These are phyloP conservation scores for Hymenoscyphus scutula DNA, from an alignment of 2,329 filamentous ascomycete species.

Conservation along the genomic window DNA sequence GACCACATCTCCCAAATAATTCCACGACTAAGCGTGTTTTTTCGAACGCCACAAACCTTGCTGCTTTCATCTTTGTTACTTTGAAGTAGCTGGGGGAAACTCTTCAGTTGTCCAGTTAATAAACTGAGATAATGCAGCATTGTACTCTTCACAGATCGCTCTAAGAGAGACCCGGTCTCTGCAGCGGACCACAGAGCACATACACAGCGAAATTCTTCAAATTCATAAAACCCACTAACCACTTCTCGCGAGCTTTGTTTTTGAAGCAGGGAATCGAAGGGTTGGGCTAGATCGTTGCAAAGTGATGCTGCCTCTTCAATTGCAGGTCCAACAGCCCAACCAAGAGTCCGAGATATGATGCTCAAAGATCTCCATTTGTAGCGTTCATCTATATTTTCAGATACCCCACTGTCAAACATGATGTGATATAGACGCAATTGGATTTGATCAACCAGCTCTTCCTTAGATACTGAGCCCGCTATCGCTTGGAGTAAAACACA, in stretches of 20 bases:
- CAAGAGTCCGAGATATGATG: conserved; percentile 28
- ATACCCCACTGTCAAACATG: conserved; percentile 29
- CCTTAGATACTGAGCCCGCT: conserved; percentile 37
- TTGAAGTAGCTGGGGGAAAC: conserved; percentile 15
- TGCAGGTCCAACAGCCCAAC: conserved; percentile 20
- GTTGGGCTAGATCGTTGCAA: conserved; percentile 17
- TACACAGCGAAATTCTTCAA: conserved; percentile 28
- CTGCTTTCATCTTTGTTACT: conserved; percentile 7
- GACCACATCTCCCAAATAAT: conserved; percentile 27
- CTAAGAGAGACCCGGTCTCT: conserved; percentile 17
- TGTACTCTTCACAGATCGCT: conserved; percentile 14
- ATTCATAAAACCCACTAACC: conserved; percentile 20
- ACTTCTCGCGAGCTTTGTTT: conserved; percentile 1
- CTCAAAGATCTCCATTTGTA: conserved; percentile 35
- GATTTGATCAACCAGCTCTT: conserved; percentile 36
- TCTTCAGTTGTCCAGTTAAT: conserved; percentile 18
- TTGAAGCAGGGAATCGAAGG: conserved; percentile 22
- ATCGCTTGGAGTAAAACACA: conserved; percentile 41
- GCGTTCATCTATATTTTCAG: conserved; percentile 27
- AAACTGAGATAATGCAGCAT: conserved; percentile 21
- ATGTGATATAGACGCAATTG: conserved; percentile 37
- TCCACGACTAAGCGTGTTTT: conserved; percentile 20
- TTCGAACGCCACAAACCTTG: conserved; percentile 12
- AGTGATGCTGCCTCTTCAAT: conserved; percentile 22
- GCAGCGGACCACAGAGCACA: conserved; percentile 30